phyloP scores from a whole-genome alignment of 768 basidiomycete genomes.

The Termitomyces sp. region DNA sequence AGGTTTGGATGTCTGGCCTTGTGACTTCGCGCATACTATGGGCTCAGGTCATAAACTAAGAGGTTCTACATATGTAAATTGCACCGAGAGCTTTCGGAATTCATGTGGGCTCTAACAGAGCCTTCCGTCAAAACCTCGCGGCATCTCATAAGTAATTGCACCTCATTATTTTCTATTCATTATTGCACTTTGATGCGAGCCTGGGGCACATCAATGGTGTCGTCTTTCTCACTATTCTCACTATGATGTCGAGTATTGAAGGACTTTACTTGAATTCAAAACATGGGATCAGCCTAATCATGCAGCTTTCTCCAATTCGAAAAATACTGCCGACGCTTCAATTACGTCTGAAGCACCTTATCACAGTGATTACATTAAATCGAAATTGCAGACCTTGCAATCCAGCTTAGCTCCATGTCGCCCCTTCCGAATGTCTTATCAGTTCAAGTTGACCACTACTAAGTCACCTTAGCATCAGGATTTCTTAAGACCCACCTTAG shows the following conservation, averaged over 20 bases:
- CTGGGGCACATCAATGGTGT: neutral
- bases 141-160: too few species aligned
- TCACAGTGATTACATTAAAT: neutral
- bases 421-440: neutral
- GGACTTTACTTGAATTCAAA: conserved; percentile 1
- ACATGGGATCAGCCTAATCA: neutral
- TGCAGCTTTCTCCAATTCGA: neutral
- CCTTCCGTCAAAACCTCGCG: too few species aligned
- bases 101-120: neutral
- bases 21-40: neutral
- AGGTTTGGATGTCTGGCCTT: neutral
- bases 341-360: neutral
- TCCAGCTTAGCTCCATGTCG: neutral
- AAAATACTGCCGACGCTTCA: too few species aligned
- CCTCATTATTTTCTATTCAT: too few species aligned
- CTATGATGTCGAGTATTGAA: neutral
- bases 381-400: neutral
- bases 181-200: neutral
- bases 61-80: neutral
- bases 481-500: neutral
- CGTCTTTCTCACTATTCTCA: neutral
- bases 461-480: neutral
- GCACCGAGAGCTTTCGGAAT: neutral
- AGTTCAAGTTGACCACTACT: neutral
- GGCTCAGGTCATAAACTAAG: neutral